These are phyloP conservation scores for Lachancea mirantina DNA, from an alignment of 805 yeast genomes.

Conservation along the genomic window DNA sequence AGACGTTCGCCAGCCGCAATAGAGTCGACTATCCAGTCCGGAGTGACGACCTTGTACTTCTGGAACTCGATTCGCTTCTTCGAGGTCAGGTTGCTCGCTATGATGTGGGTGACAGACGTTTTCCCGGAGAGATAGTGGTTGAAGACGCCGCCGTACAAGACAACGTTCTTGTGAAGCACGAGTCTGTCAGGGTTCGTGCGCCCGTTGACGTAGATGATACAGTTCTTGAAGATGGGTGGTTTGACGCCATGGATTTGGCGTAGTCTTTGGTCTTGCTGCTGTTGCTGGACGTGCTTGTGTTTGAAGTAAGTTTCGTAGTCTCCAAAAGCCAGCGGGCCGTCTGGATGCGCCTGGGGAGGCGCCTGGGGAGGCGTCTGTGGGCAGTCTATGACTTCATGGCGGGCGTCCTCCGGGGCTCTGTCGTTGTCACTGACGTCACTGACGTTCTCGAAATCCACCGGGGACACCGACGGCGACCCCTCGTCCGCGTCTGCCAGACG, in stretches of 20 bases:
- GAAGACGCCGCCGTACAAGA: slow-evolving; percentile 74
- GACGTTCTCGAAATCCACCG: background rate
- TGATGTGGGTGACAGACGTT: slow-evolving; percentile 72
- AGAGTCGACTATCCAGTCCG: slow-evolving; percentile 74
- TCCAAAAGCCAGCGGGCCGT: slow-evolving; percentile 5
- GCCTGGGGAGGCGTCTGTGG: background rate
- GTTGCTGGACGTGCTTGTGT: slow-evolving; percentile 21
- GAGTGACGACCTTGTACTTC: slow-evolving; percentile 68
- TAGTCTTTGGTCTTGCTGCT: slow-evolving; percentile 21
- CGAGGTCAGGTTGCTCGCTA: slow-evolving; percentile 75
- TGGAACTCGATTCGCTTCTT: slow-evolving; percentile 59
- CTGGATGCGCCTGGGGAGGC: slow-evolving; percentile 1
- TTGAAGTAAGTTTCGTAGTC: slow-evolving; percentile 19
- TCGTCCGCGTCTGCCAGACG: background rate
- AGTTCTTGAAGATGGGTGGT: slow-evolving; percentile 50
- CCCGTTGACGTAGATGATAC: slow-evolving; percentile 79
- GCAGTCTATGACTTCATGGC: background rate
- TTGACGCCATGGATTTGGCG: slow-evolving; percentile 12
- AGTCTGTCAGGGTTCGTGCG: slow-evolving; percentile 75
- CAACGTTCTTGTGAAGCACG: slow-evolving; percentile 62
- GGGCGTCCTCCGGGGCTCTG: background rate
- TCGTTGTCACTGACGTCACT: background rate
- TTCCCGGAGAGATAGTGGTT: slow-evolving; percentile 63
- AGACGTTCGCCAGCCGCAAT: slow-evolving; percentile 40
- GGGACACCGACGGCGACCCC: background rate